Evolutionary conservation across 441 rosid species (phyloP), one percentile per base, ranked within the genome.

Genomic region (Flueggea neowawraea): DNA sequence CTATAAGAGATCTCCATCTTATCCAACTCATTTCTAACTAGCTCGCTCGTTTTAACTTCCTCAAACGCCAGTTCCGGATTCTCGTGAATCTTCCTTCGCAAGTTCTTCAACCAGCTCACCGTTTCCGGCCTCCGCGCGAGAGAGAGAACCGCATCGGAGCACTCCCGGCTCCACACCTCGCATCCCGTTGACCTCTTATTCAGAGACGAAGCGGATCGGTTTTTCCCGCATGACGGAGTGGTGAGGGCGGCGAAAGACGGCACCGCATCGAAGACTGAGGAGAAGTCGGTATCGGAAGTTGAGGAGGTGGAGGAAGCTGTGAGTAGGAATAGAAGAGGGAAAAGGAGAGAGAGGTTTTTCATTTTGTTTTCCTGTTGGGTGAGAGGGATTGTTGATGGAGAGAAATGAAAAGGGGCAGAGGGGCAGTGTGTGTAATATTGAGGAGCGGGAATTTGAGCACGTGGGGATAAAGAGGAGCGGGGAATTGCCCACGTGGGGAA

Each of bases 61-160:
- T 92, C 78, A 57, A 87, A 92, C 32, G 96, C 96, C 11, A 92
- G 86, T 78, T 92, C 96, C 3, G 98, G 98, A 41, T 88, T 75
- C 72, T 86, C 94, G 51, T 92, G 98, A 52, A 92, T 92, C 75
- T 52, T 82, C 75, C 98, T 82, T 71, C 98, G 82, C 54, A 86
- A 52, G 31, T 57, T 67, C 67, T 70, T 87, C 48, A 90, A 68
- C 97, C 97, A 92, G 39, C 60, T 67, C 2, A 78, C 88, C 65
- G 72, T 78, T 65, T 83, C 88, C 3, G 82, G 79, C 31, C 44
- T 17, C 61, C 60, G 52, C 10, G 90, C 82, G n/a, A 81, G 58
- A 52, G 16, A 65, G 59, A 87, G 61, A 14, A 82, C 76, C 59
- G 68, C 80, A 13, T 79, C 74, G 0, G 91, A 88, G 60, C 91